Conservation (phyloP, 768 basidiomycete species). For the Royoungia palumana region DNA sequence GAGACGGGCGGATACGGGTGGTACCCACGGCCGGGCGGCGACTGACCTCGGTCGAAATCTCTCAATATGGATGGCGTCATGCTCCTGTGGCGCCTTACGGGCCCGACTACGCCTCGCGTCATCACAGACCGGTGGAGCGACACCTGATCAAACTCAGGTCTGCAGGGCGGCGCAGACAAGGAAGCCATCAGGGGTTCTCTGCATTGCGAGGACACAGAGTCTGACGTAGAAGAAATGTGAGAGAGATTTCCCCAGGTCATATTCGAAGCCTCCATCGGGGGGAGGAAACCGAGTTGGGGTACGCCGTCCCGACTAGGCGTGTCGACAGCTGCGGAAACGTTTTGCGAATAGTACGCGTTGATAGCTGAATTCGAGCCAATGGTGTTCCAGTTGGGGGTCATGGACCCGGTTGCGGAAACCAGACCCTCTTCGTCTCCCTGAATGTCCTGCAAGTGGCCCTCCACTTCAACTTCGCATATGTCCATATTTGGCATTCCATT, state of each 20-base stretch:
- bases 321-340: constrained; percentile 13
- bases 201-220: constrained; percentile 23
- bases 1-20: constrained; percentile 49
- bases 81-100: constrained; percentile 67
- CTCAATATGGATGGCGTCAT: constrained; percentile 68
- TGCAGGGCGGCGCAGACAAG: constrained; percentile 64
- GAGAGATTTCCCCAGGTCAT: constrained; percentile 24
- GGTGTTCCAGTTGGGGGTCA: constrained; percentile 15
- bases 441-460: constrained; percentile 52
- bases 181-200: constrained; percentile 43
- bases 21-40: constrained; percentile 48
- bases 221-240: constrained; percentile 12
- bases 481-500: constrained; percentile 43
- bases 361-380: constrained; percentile 16
- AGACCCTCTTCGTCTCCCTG: constrained; percentile 58
- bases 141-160: constrained; percentile 58
- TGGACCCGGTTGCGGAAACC: constrained; percentile 31
- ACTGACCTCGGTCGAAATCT: constrained; percentile 47
- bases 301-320: constrained; percentile 17
- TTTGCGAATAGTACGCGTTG: constrained; percentile 23
- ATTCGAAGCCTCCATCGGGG: constrained; percentile 21
- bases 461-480: constrained; percentile 61
- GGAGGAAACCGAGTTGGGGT: constrained; percentile 20
- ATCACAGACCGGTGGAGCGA: constrained; percentile 24
- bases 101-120: constrained; percentile 44